Evolutionary conservation across 345 rosid species (phyloP), one percentile per base, ranked within the genome.

Genomic region (Salix purpurea): DNA sequence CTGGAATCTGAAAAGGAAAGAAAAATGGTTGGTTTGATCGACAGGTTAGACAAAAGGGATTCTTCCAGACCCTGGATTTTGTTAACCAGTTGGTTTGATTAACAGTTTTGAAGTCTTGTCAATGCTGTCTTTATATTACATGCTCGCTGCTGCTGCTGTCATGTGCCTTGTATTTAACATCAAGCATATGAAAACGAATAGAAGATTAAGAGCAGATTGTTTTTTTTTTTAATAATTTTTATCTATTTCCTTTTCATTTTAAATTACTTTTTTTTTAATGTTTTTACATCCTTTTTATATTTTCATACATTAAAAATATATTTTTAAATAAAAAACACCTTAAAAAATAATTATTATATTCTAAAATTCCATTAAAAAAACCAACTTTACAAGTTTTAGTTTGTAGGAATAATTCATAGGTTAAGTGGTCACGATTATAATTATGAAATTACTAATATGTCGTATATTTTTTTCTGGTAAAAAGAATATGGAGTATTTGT

Each of bases 1-100:
- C 16, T 67, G 64, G 68, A 79, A 16, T 48, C 74, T 10, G 19
- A n/a, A 39, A 36, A 56, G 0, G 62, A 56, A 56, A n/a, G 62
- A 72, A 62, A 80, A 77, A 88, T 69, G 90, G 84, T 88, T 72
- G 89, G 73, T 89, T 85, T 85, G 88, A 85, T 72, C 30, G 86
- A 58, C 77, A 39, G 89, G 19, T 86, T 69, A 61, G 36, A 50
- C 36, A 50, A 13, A 66, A 19, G n/a, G 34, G 54, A 24, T 75
- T 75, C 69, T 40, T 77, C 36, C 18, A 39, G 42, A 16, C 24
- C 61, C 19, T 73, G 56, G 77, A 48, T 65, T 37, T n/a, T 58
- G 77, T 71, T 72, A 60, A 74, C 84, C 61, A 72, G 82, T 75
- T 56, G 82, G 83, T 85, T 87, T 84, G 88, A 81, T 71, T 7